Percentiles rank a stretch among this genome's conserved stretches.
These are phyloP conservation scores for Syncephalastrum contaminatum DNA, from an alignment of 371 early-diverging fungal genomes.

Conservation along the genomic window DNA sequence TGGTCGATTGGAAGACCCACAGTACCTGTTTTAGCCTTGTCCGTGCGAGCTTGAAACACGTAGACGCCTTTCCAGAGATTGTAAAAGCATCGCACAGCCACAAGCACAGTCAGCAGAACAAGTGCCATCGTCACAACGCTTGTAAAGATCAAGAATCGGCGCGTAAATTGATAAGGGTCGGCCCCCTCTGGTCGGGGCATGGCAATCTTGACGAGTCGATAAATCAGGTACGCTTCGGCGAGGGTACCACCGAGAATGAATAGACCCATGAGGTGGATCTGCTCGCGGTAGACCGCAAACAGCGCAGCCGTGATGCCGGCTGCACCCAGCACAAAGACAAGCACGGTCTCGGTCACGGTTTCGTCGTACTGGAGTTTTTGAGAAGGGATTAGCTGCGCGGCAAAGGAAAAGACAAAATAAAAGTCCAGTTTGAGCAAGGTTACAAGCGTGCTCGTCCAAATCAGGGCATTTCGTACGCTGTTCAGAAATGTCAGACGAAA, in stretches of 20 bases:
- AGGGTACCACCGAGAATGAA: slow-evolving; percentile 22
- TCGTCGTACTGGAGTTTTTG: slow-evolving; percentile 35
- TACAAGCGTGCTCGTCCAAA: slow-evolving; percentile 31
- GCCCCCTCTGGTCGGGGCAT: slow-evolving; percentile 11
- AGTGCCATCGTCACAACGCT: slow-evolving; percentile 32
- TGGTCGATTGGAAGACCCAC: slow-evolving; percentile 25
- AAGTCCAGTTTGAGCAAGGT: slow-evolving; percentile 51
- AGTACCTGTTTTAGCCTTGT: slow-evolving; percentile 12
- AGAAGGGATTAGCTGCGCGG: slow-evolving; percentile 52
- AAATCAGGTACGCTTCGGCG: slow-evolving; percentile 35
- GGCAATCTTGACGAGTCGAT: slow-evolving; percentile 30
- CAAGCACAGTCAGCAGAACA: slow-evolving; percentile 20
- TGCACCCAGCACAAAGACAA: slow-evolving; percentile 45
- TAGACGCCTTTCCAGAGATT: slow-evolving; percentile 27
- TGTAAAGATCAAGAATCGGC: slow-evolving; percentile 46
- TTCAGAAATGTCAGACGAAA: neutral
- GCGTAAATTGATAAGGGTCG: slow-evolving; percentile 49
- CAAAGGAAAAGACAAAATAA: slow-evolving; percentile 50
- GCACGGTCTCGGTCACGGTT: slow-evolving; percentile 32
- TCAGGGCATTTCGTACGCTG: slow-evolving; percentile 44
- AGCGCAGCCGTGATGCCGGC: slow-evolving; percentile 29
- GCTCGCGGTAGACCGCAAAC: slow-evolving; percentile 39
- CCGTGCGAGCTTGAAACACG: slow-evolving; percentile 20
- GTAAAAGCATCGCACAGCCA: slow-evolving; percentile 23
- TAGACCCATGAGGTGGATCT: slow-evolving; percentile 26